A percentile compares a stretch with the other conserved stretches of the same genome.
Evolutionary conservation across 257 asterid species (phyloP).

Genomic region (Solanum clarkiae): DNA sequence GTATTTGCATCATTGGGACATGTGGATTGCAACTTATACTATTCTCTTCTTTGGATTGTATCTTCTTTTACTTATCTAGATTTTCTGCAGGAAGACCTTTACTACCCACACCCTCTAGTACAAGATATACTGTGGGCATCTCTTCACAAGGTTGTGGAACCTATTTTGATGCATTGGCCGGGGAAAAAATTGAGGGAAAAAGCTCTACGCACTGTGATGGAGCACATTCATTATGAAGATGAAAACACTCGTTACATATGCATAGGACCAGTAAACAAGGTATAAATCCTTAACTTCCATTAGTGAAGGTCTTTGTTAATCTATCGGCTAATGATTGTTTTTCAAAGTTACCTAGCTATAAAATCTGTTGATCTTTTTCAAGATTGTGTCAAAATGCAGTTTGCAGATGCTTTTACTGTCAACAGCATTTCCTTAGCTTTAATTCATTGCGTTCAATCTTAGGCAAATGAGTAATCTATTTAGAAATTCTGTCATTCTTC

Average conservation of each 20-base stretch:
- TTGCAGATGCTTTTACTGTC: not conserved
- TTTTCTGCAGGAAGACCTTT: constrained; percentile 83
- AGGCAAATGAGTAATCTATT: not conserved
- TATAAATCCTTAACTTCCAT: constrained; percentile 9
- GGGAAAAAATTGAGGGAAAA: constrained; percentile 84
- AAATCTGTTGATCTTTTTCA: not conserved
- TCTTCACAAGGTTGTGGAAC: constrained; percentile 75
- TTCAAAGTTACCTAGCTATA: not conserved
- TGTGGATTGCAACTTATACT: not conserved
- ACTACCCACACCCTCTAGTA: constrained; percentile 85
- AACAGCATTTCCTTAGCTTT: not conserved
- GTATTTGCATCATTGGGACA: not conserved
- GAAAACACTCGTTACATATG: constrained; percentile 92
- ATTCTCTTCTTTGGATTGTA: not conserved
- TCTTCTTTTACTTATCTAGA: not conserved
- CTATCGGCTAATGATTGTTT: not conserved
- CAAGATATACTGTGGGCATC: constrained; percentile 92
- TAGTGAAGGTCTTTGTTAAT: not conserved
- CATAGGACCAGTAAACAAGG: constrained; percentile 98
- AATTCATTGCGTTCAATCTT: not conserved
- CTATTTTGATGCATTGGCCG: constrained; percentile 85
- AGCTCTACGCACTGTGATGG: constrained; percentile 61
- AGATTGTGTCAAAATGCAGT: not conserved
- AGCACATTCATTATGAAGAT: constrained; percentile 95
- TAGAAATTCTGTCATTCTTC: not conserved